A percentile compares a stretch with the other conserved stretches of the same genome.
Conservation (phyloP, 1,284 basidiomycete species). For the Melampsora larici-populina region DNA sequence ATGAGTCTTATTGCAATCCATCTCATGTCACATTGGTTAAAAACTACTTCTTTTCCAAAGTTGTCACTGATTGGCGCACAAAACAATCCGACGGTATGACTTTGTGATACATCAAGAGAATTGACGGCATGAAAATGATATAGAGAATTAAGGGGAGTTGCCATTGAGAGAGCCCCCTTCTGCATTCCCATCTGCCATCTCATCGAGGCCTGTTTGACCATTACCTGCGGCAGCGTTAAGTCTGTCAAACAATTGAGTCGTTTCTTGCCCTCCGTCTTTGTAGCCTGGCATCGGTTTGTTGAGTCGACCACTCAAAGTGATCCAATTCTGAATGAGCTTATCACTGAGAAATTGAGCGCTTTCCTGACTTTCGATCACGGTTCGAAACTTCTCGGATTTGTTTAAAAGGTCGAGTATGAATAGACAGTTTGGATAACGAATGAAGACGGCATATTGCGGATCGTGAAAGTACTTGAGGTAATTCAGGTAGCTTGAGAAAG, state of each 20-base stretch:
- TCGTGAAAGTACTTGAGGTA: slow-evolving; percentile 38
- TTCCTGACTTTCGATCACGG: slow-evolving; percentile 26
- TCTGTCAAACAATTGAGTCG: background rate
- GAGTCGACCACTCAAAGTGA: slow-evolving; percentile 33
- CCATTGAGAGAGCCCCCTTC: background rate
- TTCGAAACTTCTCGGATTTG: slow-evolving; percentile 25
- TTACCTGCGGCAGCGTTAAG: background rate
- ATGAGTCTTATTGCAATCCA: background rate
- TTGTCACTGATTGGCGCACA: background rate
- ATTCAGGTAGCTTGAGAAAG: slow-evolving; percentile 13
- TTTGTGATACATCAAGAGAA: background rate
- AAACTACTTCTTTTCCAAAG: background rate
- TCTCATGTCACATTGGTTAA: background rate
- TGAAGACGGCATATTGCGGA: slow-evolving; percentile 24
- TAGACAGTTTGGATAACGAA: slow-evolving; percentile 26
- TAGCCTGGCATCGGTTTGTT: slow-evolving; percentile 1
- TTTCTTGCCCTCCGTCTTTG: background rate
- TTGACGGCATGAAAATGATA: background rate
- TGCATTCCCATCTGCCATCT: background rate
- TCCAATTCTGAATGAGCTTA: slow-evolving; percentile 38
- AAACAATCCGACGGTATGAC: background rate
- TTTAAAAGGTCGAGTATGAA: slow-evolving; percentile 31
- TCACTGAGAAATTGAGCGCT: slow-evolving; percentile 29
- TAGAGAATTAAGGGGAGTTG: slow-evolving; percentile 15
- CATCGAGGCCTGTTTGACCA: background rate